Evolutionary conservation across 257 asterid species (phyloP), one percentile per base, ranked within the genome.

Genomic region (Ehretia macrophylla): DNA sequence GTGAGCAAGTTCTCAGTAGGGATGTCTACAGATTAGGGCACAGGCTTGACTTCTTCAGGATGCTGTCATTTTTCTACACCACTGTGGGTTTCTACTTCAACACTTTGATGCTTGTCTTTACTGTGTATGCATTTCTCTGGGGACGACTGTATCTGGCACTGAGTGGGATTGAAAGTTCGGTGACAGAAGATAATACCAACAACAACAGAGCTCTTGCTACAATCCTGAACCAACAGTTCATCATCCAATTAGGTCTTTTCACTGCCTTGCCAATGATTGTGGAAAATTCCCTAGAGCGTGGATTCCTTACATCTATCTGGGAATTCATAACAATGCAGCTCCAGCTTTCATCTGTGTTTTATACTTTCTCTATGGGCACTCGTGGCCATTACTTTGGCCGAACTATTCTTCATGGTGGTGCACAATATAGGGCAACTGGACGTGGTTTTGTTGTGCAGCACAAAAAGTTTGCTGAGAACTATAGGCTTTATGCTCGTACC

Each of bases 331-430:
- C 97, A 3, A 92, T 88, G 99, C 95, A 82, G 84, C 97, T 92
- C 63, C 99, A 92, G 67, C 93, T 92, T 64, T 86, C 97, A 48
- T 86, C 99, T 21, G 90, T 92, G 32, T 92, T 92, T 69, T 88
- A 81, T 75, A 79, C 97, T 38, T 92, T 92, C 75, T 88, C 97
- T 62, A 92, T 92, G 99, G 97, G 99, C 58, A 92, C 99, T 60
- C 97, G 97, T 65, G 93, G 96, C 42, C 99, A 92, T 73, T 92
- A 86, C 78, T 88, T 92, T 74, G 99, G 99, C 50, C 85, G 99
- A 77, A 92, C 97, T 46, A 83, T 92, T 66, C 86, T 92, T 59
- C 99, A 92, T 51, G 99, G 99, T 64, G 99, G 99, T 52, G 99
- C 97, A 17, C 88, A 92, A 68, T 92, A 92, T 67, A 83, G 99